A percentile compares a stretch with the other conserved stretches of the same genome.
These are phyloP conservation scores for Tarenaya hassleriana DNA, from an alignment of 345 rosid species.

Conservation along the genomic window DNA sequence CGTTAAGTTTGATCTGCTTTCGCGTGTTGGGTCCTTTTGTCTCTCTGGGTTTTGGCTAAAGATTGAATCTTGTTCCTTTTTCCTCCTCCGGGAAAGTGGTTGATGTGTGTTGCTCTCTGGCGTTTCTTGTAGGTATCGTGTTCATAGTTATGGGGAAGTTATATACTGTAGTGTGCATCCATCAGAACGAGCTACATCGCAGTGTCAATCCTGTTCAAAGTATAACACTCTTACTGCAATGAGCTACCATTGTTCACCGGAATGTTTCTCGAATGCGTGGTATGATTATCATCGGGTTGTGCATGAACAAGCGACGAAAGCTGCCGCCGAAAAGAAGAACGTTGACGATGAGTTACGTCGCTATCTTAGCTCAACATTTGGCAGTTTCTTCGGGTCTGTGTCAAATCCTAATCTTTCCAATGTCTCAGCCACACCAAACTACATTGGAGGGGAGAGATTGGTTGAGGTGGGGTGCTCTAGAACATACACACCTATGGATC, in stretches of 20 bases:
- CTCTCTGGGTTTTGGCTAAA: neutral
- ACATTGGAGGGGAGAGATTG: slow-evolving; percentile 66
- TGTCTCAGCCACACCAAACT: too few species aligned
- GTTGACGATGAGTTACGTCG: slow-evolving; percentile 66
- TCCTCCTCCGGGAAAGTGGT: neutral
- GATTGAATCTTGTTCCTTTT: neutral
- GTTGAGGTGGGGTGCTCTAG: slow-evolving; percentile 85
- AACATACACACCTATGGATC: slow-evolving; percentile 90
- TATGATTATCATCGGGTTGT: slow-evolving; percentile 58
- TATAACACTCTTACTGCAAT: slow-evolving; percentile 48
- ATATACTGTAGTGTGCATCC: slow-evolving; percentile 63
- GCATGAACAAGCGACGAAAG: slow-evolving; percentile 68
- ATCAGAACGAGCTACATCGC: slow-evolving; percentile 59
- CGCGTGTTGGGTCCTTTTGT: neutral
- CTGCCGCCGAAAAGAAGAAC: slow-evolving; percentile 49
- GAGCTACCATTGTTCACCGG: slow-evolving; percentile 70
- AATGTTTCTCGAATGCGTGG: slow-evolving; percentile 76
- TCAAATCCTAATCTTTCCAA: slow-evolving; percentile 44
- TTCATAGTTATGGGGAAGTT: slow-evolving; percentile 58
- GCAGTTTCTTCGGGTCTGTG: slow-evolving; percentile 37
- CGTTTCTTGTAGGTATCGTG: slow-evolving; percentile 45
- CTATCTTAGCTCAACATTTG: slow-evolving; percentile 50
- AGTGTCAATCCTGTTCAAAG: slow-evolving; percentile 54
- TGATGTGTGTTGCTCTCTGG: slow-evolving; percentile 10
- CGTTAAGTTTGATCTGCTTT: neutral